Conservation (phyloP, 1,284 basidiomycete genomes). For the Marasmius sp. region DNA sequence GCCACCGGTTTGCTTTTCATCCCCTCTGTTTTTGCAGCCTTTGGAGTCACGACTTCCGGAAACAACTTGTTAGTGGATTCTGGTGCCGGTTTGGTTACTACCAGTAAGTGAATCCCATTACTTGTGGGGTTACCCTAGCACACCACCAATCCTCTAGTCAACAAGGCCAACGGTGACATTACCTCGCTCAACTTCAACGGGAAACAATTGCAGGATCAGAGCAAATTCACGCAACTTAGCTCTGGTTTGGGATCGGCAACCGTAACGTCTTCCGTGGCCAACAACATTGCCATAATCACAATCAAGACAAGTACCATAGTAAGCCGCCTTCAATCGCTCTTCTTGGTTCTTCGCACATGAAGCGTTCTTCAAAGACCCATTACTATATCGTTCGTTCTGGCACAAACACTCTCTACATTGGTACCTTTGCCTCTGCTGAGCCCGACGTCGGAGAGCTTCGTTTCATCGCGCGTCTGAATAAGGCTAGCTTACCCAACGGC, state of each 20-base stretch:
- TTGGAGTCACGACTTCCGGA: constrained; percentile 44
- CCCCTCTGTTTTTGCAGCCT: constrained; percentile 37
- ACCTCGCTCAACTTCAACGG: constrained; percentile 45
- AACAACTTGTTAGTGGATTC: constrained; percentile 42
- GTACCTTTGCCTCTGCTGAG: constrained; percentile 43
- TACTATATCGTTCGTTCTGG: constrained; percentile 44
- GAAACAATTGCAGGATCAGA: constrained; percentile 42
- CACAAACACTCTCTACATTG: constrained; percentile 42
- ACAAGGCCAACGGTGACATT: constrained; percentile 43
- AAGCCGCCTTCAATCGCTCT: constrained; percentile 12
- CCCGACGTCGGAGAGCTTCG: constrained; percentile 47
- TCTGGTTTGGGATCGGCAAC: constrained; percentile 41
- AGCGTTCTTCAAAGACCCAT: constrained; percentile 31
- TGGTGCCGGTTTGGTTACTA: constrained; percentile 44
- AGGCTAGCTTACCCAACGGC: constrained; percentile 40
- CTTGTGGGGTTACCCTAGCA: background rate
- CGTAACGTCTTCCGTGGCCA: constrained; percentile 37
- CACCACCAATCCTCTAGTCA: constrained; percentile 27
- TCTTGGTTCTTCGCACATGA: background rate
- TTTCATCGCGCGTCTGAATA: constrained; percentile 48
- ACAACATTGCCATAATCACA: constrained; percentile 38
- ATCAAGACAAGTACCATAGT: constrained; percentile 43
- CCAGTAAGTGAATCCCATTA: constrained; percentile 30
- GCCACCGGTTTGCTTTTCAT: constrained; percentile 18
- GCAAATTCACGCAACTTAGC: constrained; percentile 45